Base-by-base conservation (phyloP, 495 filamentous ascomycete genomes). In the Terfezia boudieri region DNA sequence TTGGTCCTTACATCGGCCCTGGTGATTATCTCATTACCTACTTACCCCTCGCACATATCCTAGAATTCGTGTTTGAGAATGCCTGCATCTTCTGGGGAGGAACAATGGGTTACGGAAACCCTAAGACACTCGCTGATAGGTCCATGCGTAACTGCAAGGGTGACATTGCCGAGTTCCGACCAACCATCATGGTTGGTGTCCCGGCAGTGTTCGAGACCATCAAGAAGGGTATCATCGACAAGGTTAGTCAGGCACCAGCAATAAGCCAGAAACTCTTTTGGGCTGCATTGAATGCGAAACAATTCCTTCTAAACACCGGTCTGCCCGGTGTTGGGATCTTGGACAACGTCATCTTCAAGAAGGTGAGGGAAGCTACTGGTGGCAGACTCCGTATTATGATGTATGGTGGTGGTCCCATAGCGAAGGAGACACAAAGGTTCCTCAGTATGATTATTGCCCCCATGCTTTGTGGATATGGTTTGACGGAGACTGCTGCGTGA, bases 31-130 rank as follows among this genome's bases (percentile, higher is more conserved):
- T 98, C 48, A 74, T 98, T 57, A 87, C 92, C 36, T 98, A 94
- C 67, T 78, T 98, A 14, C 90, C 90, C 12, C 76, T 88, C 50
- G 87, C 90, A 1, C 90, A 98, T 65, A 96, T 98, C 63, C 76
- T 98, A 54, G 90, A 98, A 68, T 93, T 87, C 67, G 86, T 98
- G 60, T 98, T 98, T 66, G 90, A 98, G 70, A 93, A 90, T 64
- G 77, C 87, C 11, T 81, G 79, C 58, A 65, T 98, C 56, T 90
- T 81, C 71, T 98, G 90, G 90, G 90, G 90, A 60, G 81, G 84
- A 41, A 86, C 82, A 46, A 95, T 98, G 86, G 90, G 90, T 48
- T 98, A 98, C 68, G 90, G 90, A 61, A 94, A 87, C 67, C 83
- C 86, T 8, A 84, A 83, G 64, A 98, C 90, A 1, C 72, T 98